phyloP scores from a whole-genome alignment of 169 alveolate genomes.

The Cryptosporidium tyzzeri region DNA sequence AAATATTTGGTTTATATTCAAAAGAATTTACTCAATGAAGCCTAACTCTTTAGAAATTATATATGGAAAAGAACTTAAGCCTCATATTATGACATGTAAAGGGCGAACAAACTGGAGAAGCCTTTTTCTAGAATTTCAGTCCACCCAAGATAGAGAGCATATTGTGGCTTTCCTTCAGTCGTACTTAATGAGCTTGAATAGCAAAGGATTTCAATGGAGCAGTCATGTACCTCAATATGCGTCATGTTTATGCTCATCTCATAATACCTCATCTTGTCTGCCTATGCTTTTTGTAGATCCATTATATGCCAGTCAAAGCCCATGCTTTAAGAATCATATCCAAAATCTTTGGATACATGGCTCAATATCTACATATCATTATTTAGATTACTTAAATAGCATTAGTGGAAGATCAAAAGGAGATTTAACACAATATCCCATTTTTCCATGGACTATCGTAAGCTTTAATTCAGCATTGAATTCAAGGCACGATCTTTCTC shows the following conservation, averaged over 20 bases:
- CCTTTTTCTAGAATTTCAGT: slow-evolving; percentile 83
- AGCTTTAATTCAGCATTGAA: slow-evolving; percentile 86
- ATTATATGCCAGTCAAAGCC: slow-evolving; percentile 66
- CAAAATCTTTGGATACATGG: slow-evolving; percentile 91
- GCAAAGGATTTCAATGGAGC: slow-evolving; percentile 8
- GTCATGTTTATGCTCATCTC: slow-evolving; percentile 30
- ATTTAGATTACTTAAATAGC: slow-evolving; percentile 92
- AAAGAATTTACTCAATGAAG: slow-evolving; percentile 83
- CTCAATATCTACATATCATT: slow-evolving; percentile 92
- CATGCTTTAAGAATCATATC: slow-evolving; percentile 80
- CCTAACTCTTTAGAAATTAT: slow-evolving; percentile 87
- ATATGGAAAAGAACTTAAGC: slow-evolving; percentile 79
- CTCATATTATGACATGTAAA: neutral
- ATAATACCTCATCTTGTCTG: slow-evolving; percentile 37
- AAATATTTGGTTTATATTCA: slow-evolving; percentile 82
- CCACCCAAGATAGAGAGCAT: slow-evolving; percentile 82
- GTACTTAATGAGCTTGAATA: slow-evolving; percentile 77
- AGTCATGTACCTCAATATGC: slow-evolving; percentile 21
- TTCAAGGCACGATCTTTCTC: slow-evolving; percentile 6
- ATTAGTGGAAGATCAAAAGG: slow-evolving; percentile 93
- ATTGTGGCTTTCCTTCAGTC: slow-evolving; percentile 81
- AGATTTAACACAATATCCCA: slow-evolving; percentile 96
- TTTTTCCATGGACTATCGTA: slow-evolving; percentile 96
- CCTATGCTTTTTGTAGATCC: slow-evolving; percentile 71
- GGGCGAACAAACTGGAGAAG: slow-evolving; percentile 81